Conservation (phyloP, 176 grass and related monocot genomes). For the Zoysia japonica region DNA sequence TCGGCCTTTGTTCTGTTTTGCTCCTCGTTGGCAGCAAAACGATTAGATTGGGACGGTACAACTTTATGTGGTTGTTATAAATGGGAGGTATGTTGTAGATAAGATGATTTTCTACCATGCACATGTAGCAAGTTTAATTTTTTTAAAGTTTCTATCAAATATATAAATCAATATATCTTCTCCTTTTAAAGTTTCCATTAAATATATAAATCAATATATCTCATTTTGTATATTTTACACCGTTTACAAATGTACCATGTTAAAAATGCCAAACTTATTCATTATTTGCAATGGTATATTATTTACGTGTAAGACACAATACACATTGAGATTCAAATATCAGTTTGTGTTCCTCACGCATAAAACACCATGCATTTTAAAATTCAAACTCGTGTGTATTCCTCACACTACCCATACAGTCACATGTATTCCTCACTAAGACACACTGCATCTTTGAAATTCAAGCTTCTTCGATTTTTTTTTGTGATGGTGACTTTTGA, state of each 20-base stretch:
- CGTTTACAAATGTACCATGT: too few species aligned
- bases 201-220: background rate
- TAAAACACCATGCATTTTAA: too few species aligned
- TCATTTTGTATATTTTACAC: too few species aligned
- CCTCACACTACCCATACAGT: too few species aligned
- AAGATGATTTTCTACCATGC: background rate
- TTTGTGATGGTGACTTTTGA: background rate
- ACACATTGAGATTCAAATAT: too few species aligned
- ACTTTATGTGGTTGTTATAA: constrained; percentile 1
- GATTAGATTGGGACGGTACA: background rate
- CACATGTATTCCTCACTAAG: background rate
- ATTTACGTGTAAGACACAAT: too few species aligned
- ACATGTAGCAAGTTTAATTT: background rate
- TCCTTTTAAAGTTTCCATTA: background rate
- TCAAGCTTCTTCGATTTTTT: background rate
- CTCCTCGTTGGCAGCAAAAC: background rate
- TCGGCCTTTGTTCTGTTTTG: background rate
- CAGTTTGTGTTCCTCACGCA: too few species aligned
- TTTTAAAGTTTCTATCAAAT: background rate
- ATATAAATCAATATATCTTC: background rate
- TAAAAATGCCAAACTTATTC: too few species aligned
- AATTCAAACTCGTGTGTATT: too few species aligned
- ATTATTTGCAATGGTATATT: too few species aligned
- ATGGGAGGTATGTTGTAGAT: background rate
- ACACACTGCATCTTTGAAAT: background rate